Base-by-base conservation (phyloP, 371 early-diverging fungal genomes). In the Lichtheimia hyalospora region DNA sequence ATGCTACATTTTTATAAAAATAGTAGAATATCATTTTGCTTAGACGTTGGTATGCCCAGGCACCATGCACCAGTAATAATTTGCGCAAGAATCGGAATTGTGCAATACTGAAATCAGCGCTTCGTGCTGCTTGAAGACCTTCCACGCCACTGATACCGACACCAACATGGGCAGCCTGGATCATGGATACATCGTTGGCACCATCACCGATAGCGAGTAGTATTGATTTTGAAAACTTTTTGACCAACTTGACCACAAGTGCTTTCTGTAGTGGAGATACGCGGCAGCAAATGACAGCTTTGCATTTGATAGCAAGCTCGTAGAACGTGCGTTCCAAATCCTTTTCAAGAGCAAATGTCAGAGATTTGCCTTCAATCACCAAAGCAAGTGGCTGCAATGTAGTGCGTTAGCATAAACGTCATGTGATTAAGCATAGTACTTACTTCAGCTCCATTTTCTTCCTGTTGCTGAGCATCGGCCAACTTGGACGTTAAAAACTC, bases 151-250 rank as follows among this genome's bases (percentile, higher is more conserved):
- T 92, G 58, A 99, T 98, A 52, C 99, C 99, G 24, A 99, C 88
- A 57, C 92, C 92, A 0, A 99, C 95, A 70, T 98, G 95, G 3
- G 99, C 96, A 18, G 93, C 93, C 73, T 95, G 92, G 57, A 99
- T 92, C 99, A 99, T 99, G 44, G 91, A 87, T 10, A 99, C 97
- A 70, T 99, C 99, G 67, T 99, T 99, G 25, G 98, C 98, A 46
- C 99, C 99, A 75, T 99, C 99, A 50, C 99, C 98, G 52, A 96
- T 95, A 49, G 90, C 97, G 60, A 92, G 88, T 50, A 88, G 71
- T 64, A 89, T 90, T 0, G 93, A 89, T 62, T 84, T 90, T 43
- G 75, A 75, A 42, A 83, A 82, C 13, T 89, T 83, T 65, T 92
- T 92, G 41, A 98, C 92, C 16, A 92, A 73, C 64, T 90, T 90